Percentiles rank a stretch among this genome's conserved stretches.
These are phyloP conservation scores for Lipomyces sp. DNA, from an alignment of 805 yeast species.

Conservation along the genomic window DNA sequence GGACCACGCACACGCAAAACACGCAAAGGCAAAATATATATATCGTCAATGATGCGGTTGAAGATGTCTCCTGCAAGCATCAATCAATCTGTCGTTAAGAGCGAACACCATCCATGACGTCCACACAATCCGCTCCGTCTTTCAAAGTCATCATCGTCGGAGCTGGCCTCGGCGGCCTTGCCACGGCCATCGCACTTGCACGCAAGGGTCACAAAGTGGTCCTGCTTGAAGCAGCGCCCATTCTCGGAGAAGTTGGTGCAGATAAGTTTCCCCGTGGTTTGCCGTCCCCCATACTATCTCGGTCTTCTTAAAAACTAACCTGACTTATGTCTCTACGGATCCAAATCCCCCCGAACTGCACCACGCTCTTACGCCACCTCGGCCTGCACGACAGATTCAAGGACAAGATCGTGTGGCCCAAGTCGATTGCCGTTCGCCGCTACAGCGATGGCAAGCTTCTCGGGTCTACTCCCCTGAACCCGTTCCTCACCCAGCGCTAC, in stretches of 20 bases:
- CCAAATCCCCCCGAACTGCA: constrained; percentile 37
- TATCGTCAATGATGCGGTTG: too few species aligned
- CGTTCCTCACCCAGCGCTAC: constrained; percentile 2
- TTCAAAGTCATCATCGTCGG: constrained; percentile 33
- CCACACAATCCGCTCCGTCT: too few species aligned
- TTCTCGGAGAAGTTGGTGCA: constrained; percentile 39
- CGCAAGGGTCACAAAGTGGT: constrained; percentile 33
- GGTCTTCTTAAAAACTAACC: too few species aligned
- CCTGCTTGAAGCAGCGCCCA: constrained; percentile 34
- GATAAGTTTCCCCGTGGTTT: constrained; percentile 7
- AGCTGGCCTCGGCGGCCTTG: constrained; percentile 38
- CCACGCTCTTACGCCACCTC: constrained; percentile 30
- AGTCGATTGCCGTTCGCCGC: not conserved
- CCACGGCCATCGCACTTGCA: constrained; percentile 35
- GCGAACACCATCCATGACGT: too few species aligned
- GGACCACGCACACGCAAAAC: too few species aligned
- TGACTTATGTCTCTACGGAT: too few species aligned
- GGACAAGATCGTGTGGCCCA: not conserved
- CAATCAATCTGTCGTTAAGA: too few species aligned
- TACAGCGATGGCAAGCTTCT: not conserved
- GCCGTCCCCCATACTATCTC: too few species aligned
- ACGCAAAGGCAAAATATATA: too few species aligned
- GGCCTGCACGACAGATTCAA: constrained; percentile 28
- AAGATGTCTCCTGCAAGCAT: too few species aligned
- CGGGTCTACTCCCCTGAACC: constrained; percentile 2